Base-by-base conservation (phyloP, 768 basidiomycete species). In the Hericium alpestre region DNA sequence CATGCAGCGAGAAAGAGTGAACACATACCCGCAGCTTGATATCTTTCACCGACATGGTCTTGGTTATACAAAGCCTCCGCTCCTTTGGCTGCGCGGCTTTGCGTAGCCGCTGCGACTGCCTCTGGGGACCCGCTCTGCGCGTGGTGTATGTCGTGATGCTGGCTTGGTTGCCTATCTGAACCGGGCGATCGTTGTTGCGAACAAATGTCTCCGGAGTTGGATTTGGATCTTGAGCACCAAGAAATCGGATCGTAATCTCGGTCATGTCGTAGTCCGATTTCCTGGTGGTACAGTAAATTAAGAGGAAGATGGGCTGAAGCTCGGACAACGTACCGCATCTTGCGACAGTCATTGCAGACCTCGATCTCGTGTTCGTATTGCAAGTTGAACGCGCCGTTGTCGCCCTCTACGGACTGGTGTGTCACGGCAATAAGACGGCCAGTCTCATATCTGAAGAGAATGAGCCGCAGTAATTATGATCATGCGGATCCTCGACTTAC, bases 91-190 rank as follows among this genome's bases (percentile, higher is more conserved):
- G 76, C 65, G 78, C 78, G 15, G 74, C 74, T 63, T 79, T 76
- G 48, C 82, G 82, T 48, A 90, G 74, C 18, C 90, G 84, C 63
- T 79, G 82, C 18, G 90, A 91, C 57, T 88, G 85, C 61, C 86
- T 76, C 48, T 59, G 62, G 15, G 57, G 60, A 51, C 77, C 79
- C 54, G 66, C 70, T 59, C 66, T 70, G n/a, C 71, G 73, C 47
- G 74, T 71, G 50, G 76, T 70, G 37, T 67, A 74, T 57, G 68
- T 69, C 41, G 63, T 41, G 12, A 69, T 54, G 27, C 62, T 66
- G 4, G 63, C 63, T 41, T 67, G 66, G 4, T 53, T 43, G 37
- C 25, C 53, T 53, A n/a, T 20, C 9, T 46, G n/a, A 15, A 46
- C 43, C 58, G 59, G 56, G 54, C 59, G 59, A 58, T 64, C 68